These are phyloP conservation scores for Leonotis leonurus DNA, from an alignment of 257 asterid genomes.

Conservation along the genomic window DNA sequence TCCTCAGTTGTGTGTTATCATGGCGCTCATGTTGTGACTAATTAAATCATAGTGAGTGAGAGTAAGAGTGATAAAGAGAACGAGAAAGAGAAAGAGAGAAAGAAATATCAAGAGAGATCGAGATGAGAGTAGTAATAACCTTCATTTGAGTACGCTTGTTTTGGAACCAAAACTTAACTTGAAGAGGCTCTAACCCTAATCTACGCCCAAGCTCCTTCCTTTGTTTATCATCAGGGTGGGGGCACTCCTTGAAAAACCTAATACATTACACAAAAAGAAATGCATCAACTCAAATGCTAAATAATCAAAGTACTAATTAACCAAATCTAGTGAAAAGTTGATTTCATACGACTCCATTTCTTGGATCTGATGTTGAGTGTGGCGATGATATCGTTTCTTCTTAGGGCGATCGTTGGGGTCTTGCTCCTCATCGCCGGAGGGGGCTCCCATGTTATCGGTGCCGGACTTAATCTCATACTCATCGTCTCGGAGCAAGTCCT, in stretches of 20 bases:
- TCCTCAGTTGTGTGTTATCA: conserved; percentile 53
- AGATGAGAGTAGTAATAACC: conserved; percentile 30
- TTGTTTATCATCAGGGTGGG: conserved; percentile 93
- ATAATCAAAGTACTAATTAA: too few relatives aligned
- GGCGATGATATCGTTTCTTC: conserved; percentile 74
- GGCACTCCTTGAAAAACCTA: conserved; percentile 79
- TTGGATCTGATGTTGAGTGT: conserved; percentile 59
- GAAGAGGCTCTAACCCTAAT: conserved; percentile 68
- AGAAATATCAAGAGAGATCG: too few relatives aligned
- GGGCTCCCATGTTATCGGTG: conserved; percentile 52
- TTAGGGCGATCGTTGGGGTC: conserved; percentile 66
- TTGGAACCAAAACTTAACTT: conserved; percentile 93
- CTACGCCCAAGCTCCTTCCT: conserved; percentile 85
- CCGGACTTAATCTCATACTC: conserved; percentile 64
- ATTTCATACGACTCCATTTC: conserved; percentile 71
- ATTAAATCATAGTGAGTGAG: too few relatives aligned
- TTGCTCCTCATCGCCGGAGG: conserved; percentile 56
- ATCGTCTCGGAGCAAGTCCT: conserved; percentile 49
- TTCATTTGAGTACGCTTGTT: conserved; percentile 91
- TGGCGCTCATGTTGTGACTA: conserved; percentile 70
- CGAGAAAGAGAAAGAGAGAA: neutral
- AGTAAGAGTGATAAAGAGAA: too few relatives aligned
- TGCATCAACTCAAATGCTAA: too few relatives aligned
- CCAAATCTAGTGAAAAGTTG: neutral
- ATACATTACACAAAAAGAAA: neutral